A percentile compares a stretch with the other conserved stretches of the same genome.
These are phyloP conservation scores for Thelephora terrestris DNA, from an alignment of 1,284 basidiomycete species.

Conservation along the genomic window DNA sequence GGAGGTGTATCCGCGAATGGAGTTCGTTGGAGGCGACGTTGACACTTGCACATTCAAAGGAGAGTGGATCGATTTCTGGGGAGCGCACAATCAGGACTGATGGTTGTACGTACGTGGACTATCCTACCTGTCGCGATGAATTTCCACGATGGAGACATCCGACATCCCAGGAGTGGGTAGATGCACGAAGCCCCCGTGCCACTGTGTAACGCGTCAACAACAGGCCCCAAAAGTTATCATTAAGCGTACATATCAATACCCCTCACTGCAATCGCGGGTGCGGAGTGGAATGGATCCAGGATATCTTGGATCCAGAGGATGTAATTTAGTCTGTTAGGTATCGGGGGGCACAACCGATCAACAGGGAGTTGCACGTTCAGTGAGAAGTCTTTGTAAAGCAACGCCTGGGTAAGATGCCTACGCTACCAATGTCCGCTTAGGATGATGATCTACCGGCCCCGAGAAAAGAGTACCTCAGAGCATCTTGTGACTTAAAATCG, in stretches of 20 bases:
- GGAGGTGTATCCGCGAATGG: slow-evolving; percentile 36
- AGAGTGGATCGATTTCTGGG: slow-evolving; percentile 60
- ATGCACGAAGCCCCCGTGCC: slow-evolving; percentile 89
- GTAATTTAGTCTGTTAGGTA: slow-evolving; percentile 66
- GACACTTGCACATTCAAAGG: slow-evolving; percentile 38
- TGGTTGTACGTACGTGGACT: neutral
- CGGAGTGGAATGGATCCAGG: slow-evolving; percentile 13
- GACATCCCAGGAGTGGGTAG: slow-evolving; percentile 74
- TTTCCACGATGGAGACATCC: slow-evolving; percentile 39
- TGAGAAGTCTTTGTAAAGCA: slow-evolving; percentile 67
- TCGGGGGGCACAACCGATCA: slow-evolving; percentile 80
- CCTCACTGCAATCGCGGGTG: slow-evolving; percentile 8
- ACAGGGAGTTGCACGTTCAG: slow-evolving; percentile 52
- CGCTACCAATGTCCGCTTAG: neutral
- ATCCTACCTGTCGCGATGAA: slow-evolving; percentile 65
- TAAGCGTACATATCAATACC: slow-evolving; percentile 48
- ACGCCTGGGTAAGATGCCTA: slow-evolving; percentile 67
- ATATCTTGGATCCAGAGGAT: slow-evolving; percentile 65
- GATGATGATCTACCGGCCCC: neutral
- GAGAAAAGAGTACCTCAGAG: slow-evolving; percentile 46
- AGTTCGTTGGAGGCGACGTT: slow-evolving; percentile 53
- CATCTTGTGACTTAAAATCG: slow-evolving; percentile 60
- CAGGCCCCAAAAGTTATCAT: neutral
- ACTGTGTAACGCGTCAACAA: slow-evolving; percentile 28
- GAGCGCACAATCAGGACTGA: neutral